These are phyloP conservation scores for Oidiodendron maius DNA, from an alignment of 495 filamentous ascomycete species.

Conservation along the genomic window DNA sequence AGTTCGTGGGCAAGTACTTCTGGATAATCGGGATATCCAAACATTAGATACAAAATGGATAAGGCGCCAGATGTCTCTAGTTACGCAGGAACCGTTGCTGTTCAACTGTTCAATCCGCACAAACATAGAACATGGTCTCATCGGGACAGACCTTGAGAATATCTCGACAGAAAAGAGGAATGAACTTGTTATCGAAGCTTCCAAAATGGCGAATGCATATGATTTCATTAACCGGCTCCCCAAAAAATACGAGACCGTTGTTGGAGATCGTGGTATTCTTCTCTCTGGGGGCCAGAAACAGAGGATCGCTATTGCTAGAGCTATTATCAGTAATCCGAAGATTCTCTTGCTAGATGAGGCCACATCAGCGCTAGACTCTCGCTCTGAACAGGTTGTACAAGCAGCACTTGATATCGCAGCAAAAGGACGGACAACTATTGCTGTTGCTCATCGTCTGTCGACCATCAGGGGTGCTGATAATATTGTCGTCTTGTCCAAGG, in stretches of 20 bases:
- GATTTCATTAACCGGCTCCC: constrained; percentile 34
- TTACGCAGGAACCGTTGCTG: constrained; percentile 51
- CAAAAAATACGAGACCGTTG: constrained; percentile 38
- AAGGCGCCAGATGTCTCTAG: constrained; percentile 52
- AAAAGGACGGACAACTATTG: constrained; percentile 55
- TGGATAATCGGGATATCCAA: constrained; percentile 49
- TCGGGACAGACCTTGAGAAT: constrained; percentile 19
- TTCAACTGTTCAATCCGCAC: constrained; percentile 59
- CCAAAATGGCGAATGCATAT: constrained; percentile 34
- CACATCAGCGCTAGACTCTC: constrained; percentile 64
- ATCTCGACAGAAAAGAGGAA: constrained; percentile 15
- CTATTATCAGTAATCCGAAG: constrained; percentile 61
- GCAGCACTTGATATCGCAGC: constrained; percentile 53
- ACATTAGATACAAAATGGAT: constrained; percentile 52
- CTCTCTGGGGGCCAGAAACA: constrained; percentile 54
- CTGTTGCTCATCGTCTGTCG: constrained; percentile 52
- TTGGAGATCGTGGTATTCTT: constrained; percentile 40
- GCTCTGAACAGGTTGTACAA: constrained; percentile 64
- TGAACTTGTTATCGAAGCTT: constrained; percentile 26
- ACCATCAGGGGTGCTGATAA: constrained; percentile 53
- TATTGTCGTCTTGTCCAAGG: constrained; percentile 54
- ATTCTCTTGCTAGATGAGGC: constrained; percentile 74
- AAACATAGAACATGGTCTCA: constrained; percentile 59
- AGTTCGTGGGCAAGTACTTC: constrained; percentile 47
- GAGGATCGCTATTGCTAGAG: constrained; percentile 56